Evolutionary conservation across 176 grass and related monocot species (phyloP), one percentile per base, ranked within the genome.

Genomic region (Zizania latifolia): DNA sequence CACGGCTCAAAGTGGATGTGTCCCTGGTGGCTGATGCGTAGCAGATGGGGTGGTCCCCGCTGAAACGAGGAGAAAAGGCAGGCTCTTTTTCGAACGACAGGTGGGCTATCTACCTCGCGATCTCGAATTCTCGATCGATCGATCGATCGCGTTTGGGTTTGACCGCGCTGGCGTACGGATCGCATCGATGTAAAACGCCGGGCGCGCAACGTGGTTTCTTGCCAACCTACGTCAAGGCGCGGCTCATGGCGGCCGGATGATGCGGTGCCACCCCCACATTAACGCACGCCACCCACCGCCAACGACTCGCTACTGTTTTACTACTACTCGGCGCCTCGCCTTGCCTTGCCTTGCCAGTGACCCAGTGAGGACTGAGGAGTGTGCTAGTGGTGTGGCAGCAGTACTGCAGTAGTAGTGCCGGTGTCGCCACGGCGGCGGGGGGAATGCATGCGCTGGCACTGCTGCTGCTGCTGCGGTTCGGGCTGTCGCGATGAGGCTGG

Each of bases 231-330:
- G 70, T 73, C 70, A 37, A 68, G 36, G 35, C 32, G 28, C 26
- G n/a, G n/a, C n/a, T n/a, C n/a, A n/a, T n/a, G n/a, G n/a, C n/a
- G n/a, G n/a, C n/a, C n/a, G n/a, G n/a, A n/a, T n/a, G n/a, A 36
- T 6, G 45, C 30, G 39, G 65, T 72, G 36, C 65, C 43, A 31
- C 10, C 10, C 36, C 21, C 71, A 62, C 86, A 76, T 86, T 89
- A 60, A 89, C 69, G 59, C 85, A 60, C 80, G 57, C 78, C 78
- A 89, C 78, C 78, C n/a, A 78, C 54, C 46, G 23, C 74, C 60
- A 67, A 38, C 79, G 56, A 62, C 83, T 81, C 58, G 22, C 23
- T 19, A 12, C 13, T 66, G 13, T 37, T 44, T 33, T 44, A n/a
- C n/a, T n/a, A n/a, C n/a, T 21, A 23, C 46, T 28, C 76, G 78